Evolutionary conservation across 1,284 basidiomycete genomes (phyloP).

Genomic region (Puccinia novopanici): DNA sequence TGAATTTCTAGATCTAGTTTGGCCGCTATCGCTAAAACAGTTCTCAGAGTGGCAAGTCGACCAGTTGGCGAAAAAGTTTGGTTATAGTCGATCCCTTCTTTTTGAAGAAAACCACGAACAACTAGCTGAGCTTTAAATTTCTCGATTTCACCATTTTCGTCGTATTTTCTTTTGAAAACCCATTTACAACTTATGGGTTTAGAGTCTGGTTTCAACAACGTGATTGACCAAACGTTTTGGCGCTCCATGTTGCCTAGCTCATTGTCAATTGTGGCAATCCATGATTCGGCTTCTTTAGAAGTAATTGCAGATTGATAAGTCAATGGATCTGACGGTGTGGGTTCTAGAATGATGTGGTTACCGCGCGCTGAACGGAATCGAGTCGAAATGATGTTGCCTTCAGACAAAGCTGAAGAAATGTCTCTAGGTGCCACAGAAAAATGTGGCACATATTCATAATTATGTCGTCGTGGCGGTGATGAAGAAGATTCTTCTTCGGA

Average conservation of each 20-base stretch:
- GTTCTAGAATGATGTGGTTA: background rate
- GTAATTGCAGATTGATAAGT: background rate
- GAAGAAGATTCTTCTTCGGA: no score
- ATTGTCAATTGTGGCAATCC: background rate
- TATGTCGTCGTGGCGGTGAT: background rate
- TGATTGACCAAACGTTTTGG: slow-evolving; percentile 14
- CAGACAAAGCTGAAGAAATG: background rate
- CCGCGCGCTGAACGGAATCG: background rate
- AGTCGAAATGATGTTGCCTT: background rate
- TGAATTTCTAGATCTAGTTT: background rate
- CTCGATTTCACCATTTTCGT: slow-evolving; percentile 9
- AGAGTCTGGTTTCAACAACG: background rate
- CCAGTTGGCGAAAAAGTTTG: slow-evolving; percentile 17
- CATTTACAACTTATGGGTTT: slow-evolving; percentile 8
- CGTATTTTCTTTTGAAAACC: slow-evolving; percentile 33
- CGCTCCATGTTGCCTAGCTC: background rate
- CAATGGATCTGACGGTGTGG: background rate
- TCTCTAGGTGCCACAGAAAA: background rate
- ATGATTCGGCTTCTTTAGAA: background rate
- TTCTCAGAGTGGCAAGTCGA: background rate
- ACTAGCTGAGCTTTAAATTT: slow-evolving; percentile 12
- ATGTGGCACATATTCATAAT: background rate
- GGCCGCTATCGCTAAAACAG: background rate
- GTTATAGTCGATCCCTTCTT: slow-evolving; percentile 32
- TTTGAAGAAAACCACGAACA: slow-evolving; percentile 27